Base-by-base conservation (phyloP, 2,329 filamentous ascomycete species). In the Fusarium pseudonygamai region DNA sequence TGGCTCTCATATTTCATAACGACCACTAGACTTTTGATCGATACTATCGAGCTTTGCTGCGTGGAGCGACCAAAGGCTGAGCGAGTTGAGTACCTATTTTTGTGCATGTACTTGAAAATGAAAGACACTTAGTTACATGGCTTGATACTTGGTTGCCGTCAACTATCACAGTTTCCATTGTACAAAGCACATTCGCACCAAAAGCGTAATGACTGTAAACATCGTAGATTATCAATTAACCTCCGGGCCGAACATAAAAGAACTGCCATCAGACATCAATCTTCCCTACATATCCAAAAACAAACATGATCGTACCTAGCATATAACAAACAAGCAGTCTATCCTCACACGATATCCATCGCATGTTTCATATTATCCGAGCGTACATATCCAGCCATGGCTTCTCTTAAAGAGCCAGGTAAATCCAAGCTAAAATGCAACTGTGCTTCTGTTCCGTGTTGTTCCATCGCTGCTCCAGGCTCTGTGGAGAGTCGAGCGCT, bases 391-490 rank as follows among this genome's bases (percentile, higher is more conserved):
- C 60, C 46, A 69, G 53, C 69, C 43, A 26, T 42, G 40, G 47
- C 43, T 24, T 60, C 56, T 73, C 46, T 62, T 34, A 6, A 26
- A 64, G 43, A 34, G 46, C 53, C 55, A 67, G 46, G 39, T 42
- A 56, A 58, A 42, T 55, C 47, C 53, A 64, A 61, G 52, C 36
- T 43, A 50, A 55, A 68, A 67, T 56, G 32, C 40, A 69, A 66
- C 61, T 45, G 63, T 65, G 62, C 67, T 74, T 67, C 62, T 75
- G 73, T 75, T 68, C 73, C 58, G 67, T 75, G 49, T 43, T 61
- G 47, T 71, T 71, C 73, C 57, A 64, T 72, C 64, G 71, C 73
- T 61, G 43, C 43, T 64, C 60, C 56, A 47, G 30, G 43, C 74
- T 74, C 68, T 58, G 52, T 22, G 62, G 70, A 73, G 74, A 73